Base-by-base conservation (phyloP, 805 yeast species). In the Starmerella vitae region DNA sequence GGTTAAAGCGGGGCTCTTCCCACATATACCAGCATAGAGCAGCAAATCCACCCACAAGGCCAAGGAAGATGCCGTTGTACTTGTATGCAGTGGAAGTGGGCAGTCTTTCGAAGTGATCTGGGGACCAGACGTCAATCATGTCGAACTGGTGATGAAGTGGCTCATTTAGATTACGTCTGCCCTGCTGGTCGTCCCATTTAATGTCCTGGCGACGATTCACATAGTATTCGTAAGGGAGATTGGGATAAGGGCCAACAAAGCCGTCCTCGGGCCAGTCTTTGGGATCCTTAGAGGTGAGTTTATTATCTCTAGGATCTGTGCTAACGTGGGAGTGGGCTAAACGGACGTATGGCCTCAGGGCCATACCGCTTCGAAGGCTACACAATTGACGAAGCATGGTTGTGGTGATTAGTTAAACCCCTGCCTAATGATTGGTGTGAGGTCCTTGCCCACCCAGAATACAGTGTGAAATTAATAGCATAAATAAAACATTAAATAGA, bases 121-220 rank as follows among this genome's bases (percentile, higher is more conserved):
- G 91, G 7, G 93, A 72, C 93, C 93, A 82, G 67, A 80, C 69
- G 58, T 82, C 86, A 54, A 76, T 66, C 58, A 72, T 63, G 54
- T 82, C 94, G 49, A 76, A 79, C 51, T 76, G 72, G 39, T 75
- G 72, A 56, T 75, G 76, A 47, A 81, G 58, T 13, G 84, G 81
- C 46, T 82, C 85, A 47, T 72, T 70, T 48, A 71, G 66, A 65
- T 82, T 81, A 62, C 93, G 74, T 64, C 88, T 72, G 58, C 76
- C 72, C 61, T 81, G 93, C 51, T 65, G 80, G 57, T 81, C 88
- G 57, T 81, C 91, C 60, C 76, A 82, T 54, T 72, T 74, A 44
- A 61, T 66, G 55, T 78, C 74, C 33, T 91, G 93, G 55, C 72
- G 77, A 58, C 76, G 74, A 51, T 65, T 60, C 61, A 74, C 84